Evolutionary conservation across 2,329 filamentous ascomycete species (phyloP).

Genomic region (Sclerotinia minor): DNA sequence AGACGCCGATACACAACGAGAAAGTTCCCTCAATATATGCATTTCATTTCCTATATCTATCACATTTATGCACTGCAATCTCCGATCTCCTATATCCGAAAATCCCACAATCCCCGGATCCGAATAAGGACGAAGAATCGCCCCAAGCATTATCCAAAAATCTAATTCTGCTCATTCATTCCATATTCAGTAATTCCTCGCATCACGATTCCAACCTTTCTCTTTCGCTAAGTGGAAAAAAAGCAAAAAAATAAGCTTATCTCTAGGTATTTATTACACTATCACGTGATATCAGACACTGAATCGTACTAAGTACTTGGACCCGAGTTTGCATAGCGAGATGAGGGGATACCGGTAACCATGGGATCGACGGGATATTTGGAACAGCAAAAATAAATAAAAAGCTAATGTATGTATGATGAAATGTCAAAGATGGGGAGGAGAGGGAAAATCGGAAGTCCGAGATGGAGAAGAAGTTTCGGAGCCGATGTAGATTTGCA

Average conservation of each 20-base stretch:
- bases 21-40: neutral
- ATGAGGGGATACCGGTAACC: neutral
- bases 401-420: too few relatives aligned
- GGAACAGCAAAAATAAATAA: too few relatives aligned
- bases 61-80: neutral
- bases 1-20: too few relatives aligned
- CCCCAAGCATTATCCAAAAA: neutral
- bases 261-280: neutral
- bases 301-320: too few relatives aligned
- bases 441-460: conserved; percentile 2
- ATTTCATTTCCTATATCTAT: neutral
- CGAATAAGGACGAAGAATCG: neutral
- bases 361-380: neutral
- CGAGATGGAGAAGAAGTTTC: neutral
- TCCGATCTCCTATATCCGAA: too few relatives aligned
- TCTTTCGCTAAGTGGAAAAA: neutral
- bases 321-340: neutral
- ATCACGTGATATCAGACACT: neutral
- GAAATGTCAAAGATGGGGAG: neutral
- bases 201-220: neutral
- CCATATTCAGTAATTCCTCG: neutral
- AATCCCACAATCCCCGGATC: neutral
- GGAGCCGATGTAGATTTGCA: conserved; percentile 7
- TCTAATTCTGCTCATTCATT: neutral
- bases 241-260: neutral